Base-by-base conservation (phyloP, 331 rosid species). In the Pyracantha coccinea region DNA sequence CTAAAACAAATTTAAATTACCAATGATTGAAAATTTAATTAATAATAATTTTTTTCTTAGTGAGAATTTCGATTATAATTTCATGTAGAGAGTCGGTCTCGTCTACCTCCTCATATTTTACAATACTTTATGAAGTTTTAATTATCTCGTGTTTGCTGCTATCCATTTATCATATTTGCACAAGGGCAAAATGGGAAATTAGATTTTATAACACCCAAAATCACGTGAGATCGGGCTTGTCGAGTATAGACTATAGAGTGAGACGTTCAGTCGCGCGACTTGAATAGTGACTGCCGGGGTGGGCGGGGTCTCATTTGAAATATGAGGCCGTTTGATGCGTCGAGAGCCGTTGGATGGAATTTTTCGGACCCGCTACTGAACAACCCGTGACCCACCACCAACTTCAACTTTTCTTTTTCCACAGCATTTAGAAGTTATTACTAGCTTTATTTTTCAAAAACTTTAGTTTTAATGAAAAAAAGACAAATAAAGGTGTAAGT, bases 311-410 rank as follows among this genome's bases (percentile, higher is more conserved):
- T 6, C n/a, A 57, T 69, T 57, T 29, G 63, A 50, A 21, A 78
- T 7, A 64, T 78, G 41, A 60, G 72, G 78, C 73, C 77, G 79
- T 66, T 75, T 24, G 79, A 75, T 75, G 58, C 58, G 45, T 4
- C 29, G 35, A 74, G 63, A 25, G 15, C 24, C 57, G 65, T 71
- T 54, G 60, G 60, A 31, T 52, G 47, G 21, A 27, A 52, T 32
- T 27, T 50, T 52, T 14, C 45, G 8, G 15, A 29, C 28, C 73
- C 41, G 4, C 45, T 29, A 28, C 41, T 28, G 41, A 50, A 31
- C 63, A 28, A 17, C 1, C 16, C 14, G 21, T 20, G 75, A 52
- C 75, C 64, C 75, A 50, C 74, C 52, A 53, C 65, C 52, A 69
- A 27, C 25, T 44, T 45, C 73, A 17, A 8, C 44, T 4, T 24